phyloP scores from a whole-genome alignment of 1,139 yeast species.

The Arxiozyma slooffiae region DNA sequence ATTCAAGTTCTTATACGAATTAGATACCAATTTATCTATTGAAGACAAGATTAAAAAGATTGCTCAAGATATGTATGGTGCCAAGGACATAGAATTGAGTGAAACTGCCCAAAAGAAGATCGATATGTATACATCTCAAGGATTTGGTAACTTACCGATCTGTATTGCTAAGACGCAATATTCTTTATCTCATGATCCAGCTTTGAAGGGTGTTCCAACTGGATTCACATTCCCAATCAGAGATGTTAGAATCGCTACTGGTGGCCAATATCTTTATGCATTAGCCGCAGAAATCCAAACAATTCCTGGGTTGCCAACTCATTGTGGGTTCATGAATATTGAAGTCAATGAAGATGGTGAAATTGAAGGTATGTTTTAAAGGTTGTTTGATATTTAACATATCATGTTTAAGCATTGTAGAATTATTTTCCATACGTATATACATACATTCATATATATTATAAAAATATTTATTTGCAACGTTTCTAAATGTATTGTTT shows the following conservation, averaged over 20 bases:
- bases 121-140: slow-evolving; percentile 56
- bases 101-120: slow-evolving; percentile 60
- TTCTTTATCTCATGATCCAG: slow-evolving; percentile 70
- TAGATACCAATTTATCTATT: slow-evolving; percentile 48
- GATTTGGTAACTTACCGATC: slow-evolving; percentile 64
- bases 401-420: no score
- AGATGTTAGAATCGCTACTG: slow-evolving; percentile 71
- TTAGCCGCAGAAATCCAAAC: slow-evolving; percentile 78
- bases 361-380: slow-evolving; percentile 63
- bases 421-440: not conserved
- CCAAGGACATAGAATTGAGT: slow-evolving; percentile 54
- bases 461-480: not conserved
- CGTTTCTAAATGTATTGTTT: not conserved
- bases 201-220: slow-evolving; percentile 73
- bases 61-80: slow-evolving; percentile 71
- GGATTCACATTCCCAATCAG: slow-evolving; percentile 72
- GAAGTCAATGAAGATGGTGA: slow-evolving; percentile 72
- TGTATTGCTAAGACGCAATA: slow-evolving; percentile 82
- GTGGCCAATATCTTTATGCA: slow-evolving; percentile 77
- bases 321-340: slow-evolving; percentile 77
- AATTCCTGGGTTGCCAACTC: slow-evolving; percentile 78
- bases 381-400: not conserved
- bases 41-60: slow-evolving; percentile 56
- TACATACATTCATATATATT: no score
- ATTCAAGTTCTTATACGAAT: slow-evolving; percentile 40